Evolutionary conservation across 495 filamentous ascomycete genomes (phyloP).

Genomic region (Aspergillus funiculosus): DNA sequence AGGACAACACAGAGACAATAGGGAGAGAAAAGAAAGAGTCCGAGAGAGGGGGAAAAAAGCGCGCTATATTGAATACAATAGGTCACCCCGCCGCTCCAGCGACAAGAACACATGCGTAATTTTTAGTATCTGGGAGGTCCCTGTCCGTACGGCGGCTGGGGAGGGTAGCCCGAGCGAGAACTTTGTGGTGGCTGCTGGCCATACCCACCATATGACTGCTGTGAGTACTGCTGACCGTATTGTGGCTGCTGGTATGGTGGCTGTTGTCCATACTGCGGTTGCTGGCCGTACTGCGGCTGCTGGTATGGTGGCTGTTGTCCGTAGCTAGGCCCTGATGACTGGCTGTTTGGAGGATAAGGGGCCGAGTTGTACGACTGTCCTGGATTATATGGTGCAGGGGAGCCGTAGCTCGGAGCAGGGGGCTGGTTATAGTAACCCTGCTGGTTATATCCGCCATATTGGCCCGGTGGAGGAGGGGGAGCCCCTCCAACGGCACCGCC

Average conservation of each 20-base stretch:
- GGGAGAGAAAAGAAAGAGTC: not conserved
- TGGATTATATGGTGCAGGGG: slow-evolving; percentile 15
- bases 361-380: slow-evolving; percentile 16
- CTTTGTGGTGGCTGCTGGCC: slow-evolving; percentile 1
- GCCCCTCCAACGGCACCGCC: slow-evolving; percentile 17
- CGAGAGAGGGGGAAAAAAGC: not conserved
- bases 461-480: slow-evolving; percentile 26
- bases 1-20: too few species aligned
- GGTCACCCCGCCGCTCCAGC: not conserved
- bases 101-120: not conserved
- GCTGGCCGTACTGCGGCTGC: slow-evolving; percentile 2
- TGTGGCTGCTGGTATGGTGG: not conserved
- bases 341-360: slow-evolving; percentile 20
- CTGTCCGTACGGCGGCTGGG: slow-evolving; percentile 10
- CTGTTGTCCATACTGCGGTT: slow-evolving; percentile 6
- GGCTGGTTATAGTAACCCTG: slow-evolving; percentile 15
- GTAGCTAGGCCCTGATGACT: slow-evolving; percentile 20
- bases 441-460: slow-evolving; percentile 26
- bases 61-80: slow-evolving; percentile 6
- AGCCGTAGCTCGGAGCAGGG: slow-evolving; percentile 13
- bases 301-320: slow-evolving; percentile 16
- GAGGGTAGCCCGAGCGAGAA: not conserved
- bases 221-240: slow-evolving; percentile 1
- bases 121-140: slow-evolving; percentile 2
- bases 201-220: slow-evolving; percentile 1